Conservation (phyloP, 176 grass and related monocot species). For the Aechmea fasciata region DNA sequence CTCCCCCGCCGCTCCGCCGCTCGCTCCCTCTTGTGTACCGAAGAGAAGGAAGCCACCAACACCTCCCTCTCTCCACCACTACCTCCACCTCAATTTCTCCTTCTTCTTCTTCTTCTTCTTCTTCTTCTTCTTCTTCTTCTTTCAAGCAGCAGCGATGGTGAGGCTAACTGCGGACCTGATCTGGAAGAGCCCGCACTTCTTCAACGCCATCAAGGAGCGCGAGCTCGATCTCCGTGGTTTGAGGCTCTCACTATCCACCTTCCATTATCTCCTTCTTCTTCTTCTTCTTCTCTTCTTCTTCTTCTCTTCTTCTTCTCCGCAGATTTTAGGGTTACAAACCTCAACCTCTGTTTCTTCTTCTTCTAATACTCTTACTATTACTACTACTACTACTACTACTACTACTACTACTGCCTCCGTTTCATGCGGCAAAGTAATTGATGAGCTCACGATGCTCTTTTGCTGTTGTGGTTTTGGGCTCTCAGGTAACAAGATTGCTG, state of each 20-base stretch:
- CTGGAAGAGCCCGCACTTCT: slow-evolving; percentile 99
- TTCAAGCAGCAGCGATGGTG: slow-evolving; percentile 44
- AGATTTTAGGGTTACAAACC: slow-evolving; percentile 13
- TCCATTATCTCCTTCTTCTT: background rate
- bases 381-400: too few relatives aligned
- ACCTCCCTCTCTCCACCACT: too few relatives aligned
- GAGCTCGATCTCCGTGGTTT: slow-evolving; percentile 83
- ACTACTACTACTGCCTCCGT: too few relatives aligned
- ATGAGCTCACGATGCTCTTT: background rate
- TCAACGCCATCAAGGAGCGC: slow-evolving; percentile 89
- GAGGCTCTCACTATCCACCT: too few relatives aligned
- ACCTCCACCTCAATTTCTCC: background rate
- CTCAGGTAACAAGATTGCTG: slow-evolving; percentile 89
- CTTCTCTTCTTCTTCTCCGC: background rate
- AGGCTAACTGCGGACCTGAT: slow-evolving; percentile 84
- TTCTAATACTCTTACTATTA: background rate
- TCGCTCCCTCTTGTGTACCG: too few relatives aligned
- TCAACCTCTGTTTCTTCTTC: background rate
- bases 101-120: background rate
- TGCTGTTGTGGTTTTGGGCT: background rate
- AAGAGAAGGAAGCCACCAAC: too few relatives aligned
- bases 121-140: background rate
- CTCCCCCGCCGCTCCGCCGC: too few relatives aligned
- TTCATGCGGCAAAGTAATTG: too few relatives aligned
- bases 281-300: background rate